Conservation (phyloP, 1,284 basidiomycete species). For the Puccinia sorghi region DNA sequence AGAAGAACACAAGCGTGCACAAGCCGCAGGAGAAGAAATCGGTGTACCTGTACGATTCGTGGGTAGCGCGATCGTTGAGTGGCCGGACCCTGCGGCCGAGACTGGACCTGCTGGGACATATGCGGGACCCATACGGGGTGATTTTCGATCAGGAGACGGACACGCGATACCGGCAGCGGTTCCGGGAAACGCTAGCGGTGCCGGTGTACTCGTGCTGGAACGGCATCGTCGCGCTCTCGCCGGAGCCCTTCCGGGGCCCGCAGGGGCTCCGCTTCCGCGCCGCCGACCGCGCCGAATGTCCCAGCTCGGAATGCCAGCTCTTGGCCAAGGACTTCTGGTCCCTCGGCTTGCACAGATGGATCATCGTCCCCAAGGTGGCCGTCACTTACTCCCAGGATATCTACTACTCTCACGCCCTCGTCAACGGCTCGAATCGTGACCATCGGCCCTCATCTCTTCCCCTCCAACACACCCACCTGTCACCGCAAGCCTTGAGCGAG, state of each 20-base stretch:
- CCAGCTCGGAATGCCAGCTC: conserved; percentile 14
- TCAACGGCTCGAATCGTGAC: conserved; percentile 21
- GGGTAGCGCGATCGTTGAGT: conserved; percentile 9
- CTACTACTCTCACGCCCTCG: conserved; percentile 11
- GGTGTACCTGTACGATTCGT: conserved; percentile 15
- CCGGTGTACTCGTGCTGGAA: conserved; percentile 31
- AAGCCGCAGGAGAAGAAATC: neutral
- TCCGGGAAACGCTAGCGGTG: neutral
- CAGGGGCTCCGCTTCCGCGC: neutral
- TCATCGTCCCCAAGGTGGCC: conserved; percentile 31
- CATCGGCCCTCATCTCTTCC: neutral
- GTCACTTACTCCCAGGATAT: conserved; percentile 18
- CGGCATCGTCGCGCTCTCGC: conserved; percentile 2
- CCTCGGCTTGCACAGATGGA: conserved; percentile 13
- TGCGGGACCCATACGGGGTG: neutral
- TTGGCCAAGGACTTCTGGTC: conserved; percentile 36
- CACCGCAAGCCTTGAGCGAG: neutral
- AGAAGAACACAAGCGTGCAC: too few species aligned
- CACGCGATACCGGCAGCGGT: neutral
- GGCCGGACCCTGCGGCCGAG: conserved; percentile 11
- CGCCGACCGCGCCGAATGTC: conserved; percentile 15
- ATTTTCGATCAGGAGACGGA: neutral
- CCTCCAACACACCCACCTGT: neutral
- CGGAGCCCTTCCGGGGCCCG: neutral
- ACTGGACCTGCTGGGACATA: neutral